A percentile compares a stretch with the other conserved stretches of the same genome.
Conservation (phyloP, 1,139 yeast genomes). For the Candida mesenterica region DNA sequence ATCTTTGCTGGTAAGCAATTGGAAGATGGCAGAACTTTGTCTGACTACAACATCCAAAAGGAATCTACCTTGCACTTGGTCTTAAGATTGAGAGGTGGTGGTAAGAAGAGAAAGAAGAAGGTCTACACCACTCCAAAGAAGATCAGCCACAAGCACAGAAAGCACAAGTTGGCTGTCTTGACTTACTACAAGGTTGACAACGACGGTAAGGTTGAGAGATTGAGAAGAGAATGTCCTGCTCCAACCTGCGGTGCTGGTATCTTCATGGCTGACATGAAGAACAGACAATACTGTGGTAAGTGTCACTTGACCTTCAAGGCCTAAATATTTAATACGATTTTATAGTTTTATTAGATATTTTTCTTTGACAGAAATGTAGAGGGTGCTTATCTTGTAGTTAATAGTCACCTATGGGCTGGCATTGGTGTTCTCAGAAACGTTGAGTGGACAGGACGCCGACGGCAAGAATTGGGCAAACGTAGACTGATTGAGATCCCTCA, state of each 20-base stretch:
- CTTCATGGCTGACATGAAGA: slow-evolving; percentile 99
- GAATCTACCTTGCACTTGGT: slow-evolving; percentile 98
- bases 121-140: slow-evolving; percentile 99
- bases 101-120: slow-evolving; percentile 99
- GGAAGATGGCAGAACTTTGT: slow-evolving; percentile 98
- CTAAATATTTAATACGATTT: slow-evolving; percentile 20
- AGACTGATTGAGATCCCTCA: too few relatives aligned
- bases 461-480: too few relatives aligned
- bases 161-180: slow-evolving; percentile 98
- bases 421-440: too few relatives aligned
- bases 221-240: slow-evolving; percentile 97
- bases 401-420: too few relatives aligned
- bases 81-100: slow-evolving; percentile 99
- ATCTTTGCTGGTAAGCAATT: slow-evolving; percentile 99
- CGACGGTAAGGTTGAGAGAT: slow-evolving; percentile 98
- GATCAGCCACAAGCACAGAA: slow-evolving; percentile 99
- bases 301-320: slow-evolving; percentile 93
- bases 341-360: background rate
- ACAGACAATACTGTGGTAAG: slow-evolving; percentile 99
- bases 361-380: background rate
- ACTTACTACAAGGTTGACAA: slow-evolving; percentile 99
- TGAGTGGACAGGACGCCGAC: too few relatives aligned
- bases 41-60: slow-evolving; percentile 99
- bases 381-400: too few relatives aligned
- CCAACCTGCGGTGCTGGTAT: slow-evolving; percentile 97